phyloP scores from a whole-genome alignment of 306 rosid species.

The Quillaja saponaria region DNA sequence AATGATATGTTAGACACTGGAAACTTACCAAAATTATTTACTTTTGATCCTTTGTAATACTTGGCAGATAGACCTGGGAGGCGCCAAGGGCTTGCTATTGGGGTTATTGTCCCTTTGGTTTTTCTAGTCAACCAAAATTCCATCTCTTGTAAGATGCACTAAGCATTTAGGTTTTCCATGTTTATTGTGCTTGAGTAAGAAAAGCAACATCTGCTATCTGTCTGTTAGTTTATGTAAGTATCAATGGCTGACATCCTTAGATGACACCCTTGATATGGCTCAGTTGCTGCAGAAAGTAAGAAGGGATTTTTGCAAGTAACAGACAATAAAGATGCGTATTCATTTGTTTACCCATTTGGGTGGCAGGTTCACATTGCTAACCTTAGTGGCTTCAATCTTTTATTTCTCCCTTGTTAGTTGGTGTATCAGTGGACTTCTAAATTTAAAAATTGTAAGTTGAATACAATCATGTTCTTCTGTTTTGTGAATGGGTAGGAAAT shows the following conservation, averaged over 20 bases:
- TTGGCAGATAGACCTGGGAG: slow-evolving; percentile 79
- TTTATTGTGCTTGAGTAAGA: slow-evolving; percentile 19
- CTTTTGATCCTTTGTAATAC: slow-evolving; percentile 16
- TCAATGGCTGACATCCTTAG: slow-evolving; percentile 59
- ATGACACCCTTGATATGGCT: slow-evolving; percentile 84
- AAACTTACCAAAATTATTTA: not conserved
- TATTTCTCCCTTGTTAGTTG: slow-evolving; percentile 28
- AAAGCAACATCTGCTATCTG: slow-evolving; percentile 27
- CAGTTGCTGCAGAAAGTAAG: slow-evolving; percentile 98
- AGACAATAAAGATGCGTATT: slow-evolving; percentile 83
- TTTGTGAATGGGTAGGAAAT: slow-evolving; percentile 72
- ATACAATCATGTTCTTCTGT: slow-evolving; percentile 26
- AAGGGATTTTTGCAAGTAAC: slow-evolving; percentile 67
- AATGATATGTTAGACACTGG: not conserved
- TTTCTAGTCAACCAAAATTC: slow-evolving; percentile 61
- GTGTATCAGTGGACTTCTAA: slow-evolving; percentile 18
- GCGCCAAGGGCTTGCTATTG: slow-evolving; percentile 68
- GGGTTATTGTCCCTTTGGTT: slow-evolving; percentile 56
- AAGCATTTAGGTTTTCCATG: slow-evolving; percentile 31
- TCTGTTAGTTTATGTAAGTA: slow-evolving; percentile 40
- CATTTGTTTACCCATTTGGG: slow-evolving; percentile 90
- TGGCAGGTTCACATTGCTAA: slow-evolving; percentile 74
- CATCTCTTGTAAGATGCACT: slow-evolving; percentile 70
- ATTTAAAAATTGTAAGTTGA: slow-evolving; percentile 27
- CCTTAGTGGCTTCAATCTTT: slow-evolving; percentile 20